Evolutionary conservation across 345 rosid species (phyloP), one percentile per base, ranked within the genome.

Genomic region (Arabis alpina): DNA sequence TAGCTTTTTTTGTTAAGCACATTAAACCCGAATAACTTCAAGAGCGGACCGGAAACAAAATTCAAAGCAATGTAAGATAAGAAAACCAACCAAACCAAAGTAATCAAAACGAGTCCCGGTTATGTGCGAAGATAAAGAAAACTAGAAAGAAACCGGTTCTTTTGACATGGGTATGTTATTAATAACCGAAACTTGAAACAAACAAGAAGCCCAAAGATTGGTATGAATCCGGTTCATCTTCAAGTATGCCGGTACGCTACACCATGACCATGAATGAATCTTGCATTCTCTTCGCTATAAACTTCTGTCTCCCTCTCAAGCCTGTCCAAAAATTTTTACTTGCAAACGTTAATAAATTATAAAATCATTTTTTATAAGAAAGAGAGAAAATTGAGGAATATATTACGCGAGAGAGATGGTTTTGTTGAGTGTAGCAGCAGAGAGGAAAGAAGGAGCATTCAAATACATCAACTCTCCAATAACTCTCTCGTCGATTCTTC

Each of bases 211-310:
- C 40, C 40, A 7, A 36, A 8, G 40, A 10, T 36, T 36, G 40
- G 40, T 8, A 36, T 37, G 58, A 25, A 52, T 1, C 61, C 77
- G 68, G 48, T 59, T 74, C 13, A 6, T 32, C 68, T 64, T 85
- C 82, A 84, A 78, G 50, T 76, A 69, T 59, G 78, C 78, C 82
- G 85, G 80, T 77, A 80, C 23, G 87, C 96, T 71, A 91, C 68
- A 4, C 98, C 98, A 70, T 87, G 96, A 47, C 98, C 98, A 66
- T 90, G 97, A 69, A 93, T 85, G 69, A 93, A 93, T 76, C 96
- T 86, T 3, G 98, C 96, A 45, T 84, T 79, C 37, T 89, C 96
- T 76, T 91, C 98, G 0, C 96, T 91, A 82, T 93, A 93, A 64
- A 93, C 91, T 75, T 87, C 96, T 1, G 94, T 91, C 76, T 93